Evolutionary conservation across 148 eudicot species (phyloP), one percentile per base, ranked within the genome.

Genomic region (Vaccinium corymbosum): DNA sequence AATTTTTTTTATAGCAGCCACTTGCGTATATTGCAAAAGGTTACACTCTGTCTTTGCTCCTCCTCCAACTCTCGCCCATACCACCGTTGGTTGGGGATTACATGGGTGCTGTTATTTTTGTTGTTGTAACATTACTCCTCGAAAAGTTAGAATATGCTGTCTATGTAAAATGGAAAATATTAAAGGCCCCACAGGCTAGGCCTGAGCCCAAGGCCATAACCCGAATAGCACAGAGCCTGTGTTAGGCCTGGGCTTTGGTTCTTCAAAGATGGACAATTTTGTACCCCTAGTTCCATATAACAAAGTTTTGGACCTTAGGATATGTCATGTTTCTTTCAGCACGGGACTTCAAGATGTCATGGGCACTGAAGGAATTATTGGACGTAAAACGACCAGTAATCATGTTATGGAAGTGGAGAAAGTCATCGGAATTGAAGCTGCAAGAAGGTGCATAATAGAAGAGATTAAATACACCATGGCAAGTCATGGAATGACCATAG

Each of bases 401-500:
- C 93, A 97, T 90, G 64, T 97, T 22, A 85, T 92, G 79, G 99
- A 94, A 91, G 94, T 94, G 82, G 81, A 82, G 56, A 80, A 86
- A 84, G 91, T 88, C 57, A 95, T 97, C 78, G 98, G 99, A 84
- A 93, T 97, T 78, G 97, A 94, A 94, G 98, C 97, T 82, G 97
- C 99, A 35, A 89, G 99, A 83, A 84, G 49, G 50, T 85, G 71
- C 51, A 97, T 97, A 79, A 97, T 94, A 81, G 87, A 84, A 62
- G 94, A 96, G 90, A 94, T 97, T 61, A 87, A 91, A 6, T 85
- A 89, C 72, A 97, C 94, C 62, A 93, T 97, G 97, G 50, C 82
- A 81, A 87, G 89, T 82, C 96, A 95, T 88, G 91, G 91, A 50
- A 97, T 94, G 97, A 94, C 91, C 83, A 92, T 94, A 55, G 99